Percentiles rank a stretch among this genome's conserved stretches.
Conservation (phyloP, 2,329 filamentous ascomycete species). For the Aureobasidium lini region DNA sequence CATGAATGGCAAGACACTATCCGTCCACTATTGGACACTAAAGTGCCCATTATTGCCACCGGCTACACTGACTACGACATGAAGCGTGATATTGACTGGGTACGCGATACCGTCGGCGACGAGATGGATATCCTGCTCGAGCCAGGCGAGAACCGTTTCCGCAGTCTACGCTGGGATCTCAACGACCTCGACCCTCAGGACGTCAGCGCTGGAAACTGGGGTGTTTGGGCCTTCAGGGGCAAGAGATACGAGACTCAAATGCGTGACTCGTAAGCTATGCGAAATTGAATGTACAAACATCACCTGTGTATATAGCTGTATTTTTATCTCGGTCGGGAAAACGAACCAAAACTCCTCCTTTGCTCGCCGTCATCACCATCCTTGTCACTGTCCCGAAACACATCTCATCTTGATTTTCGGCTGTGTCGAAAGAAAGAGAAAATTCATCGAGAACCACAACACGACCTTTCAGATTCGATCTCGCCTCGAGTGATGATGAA, state of each 20-base stretch:
- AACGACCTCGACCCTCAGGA: conserved; percentile 94
- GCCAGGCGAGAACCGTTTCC: conserved; percentile 88
- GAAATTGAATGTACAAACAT: not conserved
- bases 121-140: conserved; percentile 90
- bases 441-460: not conserved
- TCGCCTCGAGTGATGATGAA: not conserved
- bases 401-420: not conserved
- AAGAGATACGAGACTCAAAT: conserved; percentile 71
- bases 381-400: not conserved
- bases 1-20: conserved; percentile 93
- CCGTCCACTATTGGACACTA: conserved; percentile 85
- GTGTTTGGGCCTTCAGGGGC: conserved; percentile 91
- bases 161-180: conserved; percentile 91
- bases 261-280: not conserved
- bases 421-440: not conserved
- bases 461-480: not conserved
- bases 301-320: conserved; percentile 1
- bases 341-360: not conserved
- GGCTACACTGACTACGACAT: conserved; percentile 96
- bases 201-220: conserved; percentile 93
- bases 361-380: not conserved
- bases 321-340: not conserved
- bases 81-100: conserved; percentile 85
- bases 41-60: conserved; percentile 87
- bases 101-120: conserved; percentile 73